Evolutionary conservation across 129 eudicot genomes (phyloP), one percentile per base, ranked within the genome.

Genomic region (Pittosporum tobira): DNA sequence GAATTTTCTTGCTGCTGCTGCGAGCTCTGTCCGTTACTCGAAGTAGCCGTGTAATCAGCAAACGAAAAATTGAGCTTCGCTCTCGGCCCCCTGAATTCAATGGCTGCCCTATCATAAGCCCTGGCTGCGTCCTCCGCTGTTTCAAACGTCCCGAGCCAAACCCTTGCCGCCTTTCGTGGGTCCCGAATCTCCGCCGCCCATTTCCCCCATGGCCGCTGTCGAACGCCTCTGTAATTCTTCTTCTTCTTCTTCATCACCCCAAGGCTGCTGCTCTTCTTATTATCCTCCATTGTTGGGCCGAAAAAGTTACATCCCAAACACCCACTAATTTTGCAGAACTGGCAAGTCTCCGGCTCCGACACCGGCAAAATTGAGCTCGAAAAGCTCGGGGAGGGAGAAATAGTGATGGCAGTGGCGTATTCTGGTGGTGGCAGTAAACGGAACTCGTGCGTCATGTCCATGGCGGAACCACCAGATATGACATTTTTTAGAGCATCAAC

Each of bases 131-230:
- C 82, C 37, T 66, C 82, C 9, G 67, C 77, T 2, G 74, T 76
- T 57, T 47, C 63, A 21, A 76, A 76, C 4, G 81, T 76, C 24
- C 77, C 77, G 6, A 76, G 73, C 81, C 77, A 76, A n/a, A 76
- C 77, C 19, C 81, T 64, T 52, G 70, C 73, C 22, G 82, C 77
- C 46, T 50, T 71, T 14, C 67, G 63, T 1, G 82, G 77, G 48
- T 76, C 82, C 52, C 82, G 47, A 36, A 76, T 76, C 59, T 76
- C 77, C 8, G 82, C 74, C 4, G 82, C 82, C 82, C 77, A 76
- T 55, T 76, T 76, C 2, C 82, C 82, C 77, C 77, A 71, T 37
- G 81, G 81, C 76, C 81, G 56, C 44, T 75, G 81, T 25, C 81
- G 29, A 14, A 76, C 81, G 11, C 81, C 81, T 59, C 81, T 70